Conservation (phyloP, 2,329 filamentous ascomycete genomes). For the Fonsecaea erecta region DNA sequence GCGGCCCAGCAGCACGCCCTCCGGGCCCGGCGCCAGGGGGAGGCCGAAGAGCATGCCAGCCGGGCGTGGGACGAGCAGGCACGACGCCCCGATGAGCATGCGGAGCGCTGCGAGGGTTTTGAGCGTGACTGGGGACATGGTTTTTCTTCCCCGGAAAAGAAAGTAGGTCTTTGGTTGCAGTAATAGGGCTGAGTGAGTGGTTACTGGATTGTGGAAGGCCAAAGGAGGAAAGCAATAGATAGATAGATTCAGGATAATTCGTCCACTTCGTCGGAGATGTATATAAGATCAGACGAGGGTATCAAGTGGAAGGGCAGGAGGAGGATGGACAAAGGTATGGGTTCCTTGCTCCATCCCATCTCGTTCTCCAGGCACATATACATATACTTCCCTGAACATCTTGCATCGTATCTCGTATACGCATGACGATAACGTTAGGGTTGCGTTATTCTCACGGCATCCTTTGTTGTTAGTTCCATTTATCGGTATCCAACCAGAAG, state of each 20-base stretch:
- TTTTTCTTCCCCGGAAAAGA: no score
- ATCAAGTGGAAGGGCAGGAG: no score
- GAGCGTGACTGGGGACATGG: constrained; percentile 3
- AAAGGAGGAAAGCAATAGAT: no score
- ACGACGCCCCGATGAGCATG: constrained; percentile 16
- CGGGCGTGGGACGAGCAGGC: constrained; percentile 15
- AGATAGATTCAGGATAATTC: no score
- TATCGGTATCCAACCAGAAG: no score
- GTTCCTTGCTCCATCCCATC: not conserved
- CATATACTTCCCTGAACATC: not conserved
- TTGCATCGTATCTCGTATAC: not conserved
- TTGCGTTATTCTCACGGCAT: not conserved
- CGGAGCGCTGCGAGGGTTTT: constrained; percentile 16
- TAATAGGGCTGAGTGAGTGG: no score
- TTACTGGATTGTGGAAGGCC: no score
- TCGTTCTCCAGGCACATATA: not conserved
- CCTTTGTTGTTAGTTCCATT: no score
- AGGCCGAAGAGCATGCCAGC: constrained; percentile 13
- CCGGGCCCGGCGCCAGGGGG: constrained; percentile 6
- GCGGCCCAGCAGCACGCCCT: constrained; percentile 14
- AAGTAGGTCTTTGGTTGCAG: no score
- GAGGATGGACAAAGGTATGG: no score
- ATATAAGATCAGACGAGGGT: no score
- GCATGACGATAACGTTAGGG: not conserved
- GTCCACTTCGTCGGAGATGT: no score